Conservation (phyloP, 257 asterid species). For the Paraleonurus japonicus region DNA sequence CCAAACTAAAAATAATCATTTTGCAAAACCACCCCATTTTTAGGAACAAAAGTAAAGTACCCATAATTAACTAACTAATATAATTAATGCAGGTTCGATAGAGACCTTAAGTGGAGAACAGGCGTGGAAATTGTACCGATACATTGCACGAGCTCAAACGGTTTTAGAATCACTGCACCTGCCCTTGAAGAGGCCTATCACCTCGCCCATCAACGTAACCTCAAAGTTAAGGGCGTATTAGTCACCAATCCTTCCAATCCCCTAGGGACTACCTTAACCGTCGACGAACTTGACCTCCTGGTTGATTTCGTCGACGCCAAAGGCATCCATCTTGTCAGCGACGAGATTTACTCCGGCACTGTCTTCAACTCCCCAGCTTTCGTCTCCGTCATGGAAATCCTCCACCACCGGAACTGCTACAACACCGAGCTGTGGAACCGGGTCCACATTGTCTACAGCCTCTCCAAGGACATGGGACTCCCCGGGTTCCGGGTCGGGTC, state of each 20-base stretch:
- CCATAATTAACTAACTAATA: not conserved
- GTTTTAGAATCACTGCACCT: constrained; percentile 61
- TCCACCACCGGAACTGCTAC: constrained; percentile 34
- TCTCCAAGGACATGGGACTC: constrained; percentile 86
- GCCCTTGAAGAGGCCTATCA: constrained; percentile 65
- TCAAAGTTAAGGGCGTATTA: constrained; percentile 71
- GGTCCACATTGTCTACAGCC: constrained; percentile 77
- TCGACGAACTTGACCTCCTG: constrained; percentile 52
- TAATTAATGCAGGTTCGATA: constrained; percentile 66
- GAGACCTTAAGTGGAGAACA: constrained; percentile 91
- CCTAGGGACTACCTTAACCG: constrained; percentile 60
- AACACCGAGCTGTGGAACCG: constrained; percentile 46
- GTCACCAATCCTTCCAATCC: constrained; percentile 90
- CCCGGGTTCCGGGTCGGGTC: constrained; percentile 91
- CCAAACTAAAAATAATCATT: too few relatives aligned
- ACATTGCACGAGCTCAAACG: constrained; percentile 61
- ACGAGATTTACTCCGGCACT: constrained; percentile 81
- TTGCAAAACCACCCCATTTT: too few relatives aligned
- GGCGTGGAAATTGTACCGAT: constrained; percentile 79
- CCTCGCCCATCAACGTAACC: constrained; percentile 54
- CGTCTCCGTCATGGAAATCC: constrained; percentile 65
- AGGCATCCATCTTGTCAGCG: constrained; percentile 72
- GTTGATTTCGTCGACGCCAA: constrained; percentile 53
- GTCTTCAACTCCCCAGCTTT: constrained; percentile 59
- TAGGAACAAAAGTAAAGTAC: too few relatives aligned